Evolutionary conservation across 2,329 filamentous ascomycete species (phyloP).

Genomic region (Clarireedia paspali): DNA sequence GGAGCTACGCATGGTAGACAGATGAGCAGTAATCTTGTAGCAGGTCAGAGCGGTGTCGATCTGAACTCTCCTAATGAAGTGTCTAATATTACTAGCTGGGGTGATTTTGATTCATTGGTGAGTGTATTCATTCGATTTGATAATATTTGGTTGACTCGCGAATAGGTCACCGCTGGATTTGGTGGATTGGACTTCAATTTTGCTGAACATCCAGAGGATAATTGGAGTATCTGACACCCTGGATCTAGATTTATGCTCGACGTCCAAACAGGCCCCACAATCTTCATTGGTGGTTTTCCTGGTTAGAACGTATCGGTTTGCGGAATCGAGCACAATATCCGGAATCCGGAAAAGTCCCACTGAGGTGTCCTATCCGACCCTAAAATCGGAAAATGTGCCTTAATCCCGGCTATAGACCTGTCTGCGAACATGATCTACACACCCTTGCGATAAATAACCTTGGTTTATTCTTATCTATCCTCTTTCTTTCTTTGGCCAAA

Average conservation of each 20-base stretch:
- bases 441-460: too few relatives aligned
- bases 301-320: too few relatives aligned
- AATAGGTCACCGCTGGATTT: conserved; percentile 16
- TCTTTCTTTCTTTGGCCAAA: neutral
- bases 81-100: conserved; percentile 23
- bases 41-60: conserved; percentile 1
- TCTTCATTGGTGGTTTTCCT: neutral
- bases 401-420: too few relatives aligned
- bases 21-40: neutral
- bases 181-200: conserved; percentile 15
- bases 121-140: neutral
- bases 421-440: too few relatives aligned
- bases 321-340: too few relatives aligned
- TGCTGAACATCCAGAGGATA: conserved; percentile 6
- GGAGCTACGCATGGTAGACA: neutral
- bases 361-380: too few relatives aligned
- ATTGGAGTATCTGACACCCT: conserved; percentile 10
- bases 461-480: too few relatives aligned
- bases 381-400: too few relatives aligned
- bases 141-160: neutral
- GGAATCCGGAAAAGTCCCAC: too few relatives aligned
- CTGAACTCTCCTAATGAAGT: conserved; percentile 16
- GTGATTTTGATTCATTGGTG: conserved; percentile 27
- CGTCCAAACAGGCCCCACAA: neutral
- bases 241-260: neutral